These are phyloP conservation scores for Pythium aphanidermatum DNA, from an alignment of 352 stramenopile genomes.

Conservation along the genomic window DNA sequence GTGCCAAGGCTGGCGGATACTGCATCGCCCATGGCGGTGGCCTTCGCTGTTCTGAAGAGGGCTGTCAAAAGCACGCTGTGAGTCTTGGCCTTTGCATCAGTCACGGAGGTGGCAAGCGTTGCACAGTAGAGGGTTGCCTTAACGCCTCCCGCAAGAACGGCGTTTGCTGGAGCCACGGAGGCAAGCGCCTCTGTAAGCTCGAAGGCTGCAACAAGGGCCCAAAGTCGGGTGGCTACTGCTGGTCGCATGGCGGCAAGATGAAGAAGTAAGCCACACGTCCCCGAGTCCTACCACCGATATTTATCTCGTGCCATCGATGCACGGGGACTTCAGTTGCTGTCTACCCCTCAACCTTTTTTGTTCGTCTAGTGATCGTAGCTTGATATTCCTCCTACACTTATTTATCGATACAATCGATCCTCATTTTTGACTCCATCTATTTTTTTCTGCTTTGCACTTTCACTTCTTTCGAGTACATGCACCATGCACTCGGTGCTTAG, in stretches of 20 bases:
- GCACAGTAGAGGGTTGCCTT: constrained; percentile 61
- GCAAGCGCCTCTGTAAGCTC: constrained; percentile 74
- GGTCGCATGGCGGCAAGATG: constrained; percentile 77
- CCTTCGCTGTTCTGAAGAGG: constrained; percentile 60
- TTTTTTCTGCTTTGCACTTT: too few species aligned
- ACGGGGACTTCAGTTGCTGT: constrained; percentile 9
- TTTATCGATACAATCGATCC: constrained; percentile 2
- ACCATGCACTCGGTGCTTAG: too few species aligned
- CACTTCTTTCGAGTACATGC: too few species aligned
- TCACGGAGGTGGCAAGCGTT: constrained; percentile 77
- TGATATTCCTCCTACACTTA: neutral
- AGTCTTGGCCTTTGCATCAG: constrained; percentile 82
- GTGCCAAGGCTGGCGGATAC: constrained; percentile 71
- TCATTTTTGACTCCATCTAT: constrained; percentile 3
- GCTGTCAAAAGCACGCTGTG: constrained; percentile 76
- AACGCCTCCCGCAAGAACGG: constrained; percentile 80
- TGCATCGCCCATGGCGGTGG: constrained; percentile 80
- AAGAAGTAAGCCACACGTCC: constrained; percentile 51
- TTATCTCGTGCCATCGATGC: constrained; percentile 21
- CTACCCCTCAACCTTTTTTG: constrained; percentile 1
- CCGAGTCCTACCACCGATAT: constrained; percentile 18
- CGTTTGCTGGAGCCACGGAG: constrained; percentile 76
- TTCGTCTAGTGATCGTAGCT: constrained; percentile 9
- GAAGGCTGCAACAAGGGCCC: constrained; percentile 76
- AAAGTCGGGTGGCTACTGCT: constrained; percentile 81